phyloP scores from a whole-genome alignment of 345 rosid species.

The Nasturtium officinale region DNA sequence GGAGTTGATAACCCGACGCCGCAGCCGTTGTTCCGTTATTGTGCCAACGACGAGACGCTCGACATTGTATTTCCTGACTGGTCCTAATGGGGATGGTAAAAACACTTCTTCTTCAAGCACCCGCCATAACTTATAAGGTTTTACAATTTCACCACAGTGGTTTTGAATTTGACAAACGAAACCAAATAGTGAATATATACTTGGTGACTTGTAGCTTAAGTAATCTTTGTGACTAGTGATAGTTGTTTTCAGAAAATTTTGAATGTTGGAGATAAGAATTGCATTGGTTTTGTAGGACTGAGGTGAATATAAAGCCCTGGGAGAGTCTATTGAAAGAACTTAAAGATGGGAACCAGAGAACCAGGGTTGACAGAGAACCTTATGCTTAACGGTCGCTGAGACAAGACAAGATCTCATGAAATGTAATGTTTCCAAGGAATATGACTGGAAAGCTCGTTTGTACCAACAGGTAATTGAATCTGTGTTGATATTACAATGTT shows the following conservation, averaged over 20 bases:
- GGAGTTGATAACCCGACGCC: slow-evolving; percentile 55
- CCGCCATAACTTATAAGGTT: neutral
- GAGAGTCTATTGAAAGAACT: slow-evolving; percentile 51
- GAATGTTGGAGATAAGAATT: neutral
- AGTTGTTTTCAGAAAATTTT: neutral
- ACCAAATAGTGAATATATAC: neutral
- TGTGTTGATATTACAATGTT: neutral
- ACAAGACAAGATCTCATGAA: slow-evolving; percentile 70
- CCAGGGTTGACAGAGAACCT: slow-evolving; percentile 68
- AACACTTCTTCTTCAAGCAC: neutral
- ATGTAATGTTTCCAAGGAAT: slow-evolving; percentile 63
- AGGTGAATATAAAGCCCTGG: slow-evolving; percentile 82
- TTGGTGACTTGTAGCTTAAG: neutral
- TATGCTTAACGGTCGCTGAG: slow-evolving; percentile 60
- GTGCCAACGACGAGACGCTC: slow-evolving; percentile 56
- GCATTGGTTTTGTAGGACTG: slow-evolving; percentile 57
- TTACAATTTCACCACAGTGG: neutral
- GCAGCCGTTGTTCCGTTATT: slow-evolving; percentile 75
- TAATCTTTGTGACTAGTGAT: neutral
- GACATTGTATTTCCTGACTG: slow-evolving; percentile 86
- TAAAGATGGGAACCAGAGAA: slow-evolving; percentile 54
- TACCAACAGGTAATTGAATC: slow-evolving; percentile 56
- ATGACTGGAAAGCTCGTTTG: slow-evolving; percentile 93
- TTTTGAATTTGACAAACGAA: slow-evolving; percentile 9
- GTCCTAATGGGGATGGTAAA: slow-evolving; percentile 96